These are phyloP conservation scores for Zangia roseola DNA, from an alignment of 768 basidiomycete species.

Conservation along the genomic window DNA sequence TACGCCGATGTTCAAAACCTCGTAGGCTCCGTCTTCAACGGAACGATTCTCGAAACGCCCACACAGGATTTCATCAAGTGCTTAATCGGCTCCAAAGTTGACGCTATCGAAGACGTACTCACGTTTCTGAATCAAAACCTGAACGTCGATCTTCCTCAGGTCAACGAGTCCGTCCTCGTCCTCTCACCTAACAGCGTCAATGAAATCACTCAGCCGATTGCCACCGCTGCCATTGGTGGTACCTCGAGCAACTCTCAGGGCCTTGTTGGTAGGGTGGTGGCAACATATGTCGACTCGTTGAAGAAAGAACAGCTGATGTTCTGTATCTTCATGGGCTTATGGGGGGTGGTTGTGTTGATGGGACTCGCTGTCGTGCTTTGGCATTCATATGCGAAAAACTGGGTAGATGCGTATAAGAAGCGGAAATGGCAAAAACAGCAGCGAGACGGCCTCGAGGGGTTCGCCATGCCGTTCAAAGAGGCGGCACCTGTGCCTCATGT, in stretches of 20 bases:
- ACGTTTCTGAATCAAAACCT: conserved; percentile 93
- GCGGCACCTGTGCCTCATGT: conserved; percentile 16
- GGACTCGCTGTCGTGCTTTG: conserved; percentile 68
- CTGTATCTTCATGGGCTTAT: conserved; percentile 75
- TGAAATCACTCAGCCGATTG: conserved; percentile 77
- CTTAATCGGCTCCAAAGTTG: conserved; percentile 88
- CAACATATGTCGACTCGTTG: conserved; percentile 68
- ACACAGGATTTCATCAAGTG: conserved; percentile 87
- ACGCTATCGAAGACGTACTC: conserved; percentile 80
- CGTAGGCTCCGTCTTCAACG: conserved; percentile 78
- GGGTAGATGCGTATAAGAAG: conserved; percentile 46
- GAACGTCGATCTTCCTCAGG: conserved; percentile 71
- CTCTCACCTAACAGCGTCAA: conserved; percentile 70
- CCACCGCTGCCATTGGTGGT: conserved; percentile 75
- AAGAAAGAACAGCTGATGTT: conserved; percentile 86
- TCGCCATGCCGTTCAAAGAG: conserved; percentile 30
- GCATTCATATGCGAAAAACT: conserved; percentile 59
- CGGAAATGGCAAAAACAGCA: conserved; percentile 53
- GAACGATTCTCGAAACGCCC: conserved; percentile 77
- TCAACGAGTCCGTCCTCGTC: conserved; percentile 73
- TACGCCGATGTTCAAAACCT: conserved; percentile 81
- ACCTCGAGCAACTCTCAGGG: conserved; percentile 52
- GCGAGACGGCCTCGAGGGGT: conserved; percentile 45
- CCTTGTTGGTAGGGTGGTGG: conserved; percentile 70
- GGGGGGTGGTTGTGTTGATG: conserved; percentile 82